Conservation (phyloP, 306 rosid genomes). For the Lathyrus sativus region DNA sequence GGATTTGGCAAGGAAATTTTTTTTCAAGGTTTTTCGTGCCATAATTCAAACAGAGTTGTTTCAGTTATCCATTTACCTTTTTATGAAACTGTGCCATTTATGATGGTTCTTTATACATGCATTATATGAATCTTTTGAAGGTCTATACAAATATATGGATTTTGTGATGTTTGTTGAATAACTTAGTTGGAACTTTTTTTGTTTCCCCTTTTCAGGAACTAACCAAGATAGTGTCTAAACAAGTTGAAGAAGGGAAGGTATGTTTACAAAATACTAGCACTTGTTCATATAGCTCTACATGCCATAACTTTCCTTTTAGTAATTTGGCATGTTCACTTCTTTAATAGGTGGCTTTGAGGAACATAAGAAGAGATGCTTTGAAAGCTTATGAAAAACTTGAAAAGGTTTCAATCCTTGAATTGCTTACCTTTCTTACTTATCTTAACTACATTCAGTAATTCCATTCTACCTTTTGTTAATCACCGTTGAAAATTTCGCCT, state of each 20-base stretch:
- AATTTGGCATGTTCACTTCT: slow-evolving; percentile 3
- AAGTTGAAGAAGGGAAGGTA: slow-evolving; percentile 98
- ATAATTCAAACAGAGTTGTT: slow-evolving; percentile 15
- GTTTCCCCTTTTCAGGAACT: slow-evolving; percentile 62
- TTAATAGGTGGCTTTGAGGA: slow-evolving; percentile 86
- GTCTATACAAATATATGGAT: slow-evolving; percentile 25
- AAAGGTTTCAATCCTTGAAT: slow-evolving; percentile 67
- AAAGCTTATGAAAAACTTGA: slow-evolving; percentile 94
- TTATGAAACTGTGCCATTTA: slow-evolving; percentile 8
- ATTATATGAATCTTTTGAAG: slow-evolving; percentile 20
- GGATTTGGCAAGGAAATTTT: no score
- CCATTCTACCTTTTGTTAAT: slow-evolving; percentile 13
- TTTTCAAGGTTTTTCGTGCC: neutral
- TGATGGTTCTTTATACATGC: neutral
- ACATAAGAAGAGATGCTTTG: slow-evolving; percentile 93
- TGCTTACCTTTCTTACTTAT: slow-evolving; percentile 21
- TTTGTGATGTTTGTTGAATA: slow-evolving; percentile 26
- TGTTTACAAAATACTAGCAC: neutral
- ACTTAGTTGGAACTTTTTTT: slow-evolving; percentile 4
- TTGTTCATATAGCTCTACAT: no score
- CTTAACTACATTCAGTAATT: slow-evolving; percentile 15
- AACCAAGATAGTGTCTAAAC: slow-evolving; percentile 81
- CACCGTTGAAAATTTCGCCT: slow-evolving; percentile 18
- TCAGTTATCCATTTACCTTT: slow-evolving; percentile 18
- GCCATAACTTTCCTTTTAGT: slow-evolving; percentile 35